Base-by-base conservation (phyloP, 139 green algal genomes). In the Limnomonas spitsbergensis region DNA sequence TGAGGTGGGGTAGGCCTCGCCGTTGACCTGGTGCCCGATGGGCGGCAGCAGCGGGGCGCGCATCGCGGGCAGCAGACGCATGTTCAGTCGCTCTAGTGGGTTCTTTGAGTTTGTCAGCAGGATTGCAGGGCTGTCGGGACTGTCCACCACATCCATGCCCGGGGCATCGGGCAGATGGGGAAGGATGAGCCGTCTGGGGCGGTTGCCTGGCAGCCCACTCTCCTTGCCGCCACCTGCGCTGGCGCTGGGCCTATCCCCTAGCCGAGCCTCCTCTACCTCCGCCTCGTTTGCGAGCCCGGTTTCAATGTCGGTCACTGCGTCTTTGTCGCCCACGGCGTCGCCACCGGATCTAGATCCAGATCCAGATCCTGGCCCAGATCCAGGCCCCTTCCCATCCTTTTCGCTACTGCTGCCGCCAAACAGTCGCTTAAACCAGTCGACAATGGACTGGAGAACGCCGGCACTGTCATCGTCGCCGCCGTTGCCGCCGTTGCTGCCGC, bases 321-420 rank as follows among this genome's bases (percentile, higher is more conserved):
- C 47, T 61, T 14, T 61, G n/a, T n/a, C n/a, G n/a, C n/a, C n/a
- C n/a, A n/a, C n/a, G n/a, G n/a, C n/a, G n/a, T n/a, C n/a, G n/a
- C n/a, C n/a, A n/a, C n/a, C n/a, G n/a, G n/a, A n/a, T n/a, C n/a
- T n/a, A n/a, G n/a, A n/a, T n/a, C n/a, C n/a, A n/a, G n/a, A n/a
- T n/a, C n/a, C n/a, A n/a, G n/a, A n/a, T n/a, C n/a, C n/a, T n/a
- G n/a, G n/a, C n/a, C n/a, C n/a, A n/a, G n/a, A n/a, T n/a, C n/a
- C n/a, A n/a, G n/a, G n/a, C n/a, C n/a, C n/a, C n/a, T n/a, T n/a
- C n/a, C n/a, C n/a, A n/a, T n/a, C n/a, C n/a, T n/a, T n/a, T n/a
- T n/a, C n/a, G n/a, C n/a, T n/a, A n/a, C n/a, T n/a, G n/a, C 47
- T 61, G 47, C 47, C 47, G 14, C 47, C 47, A 61, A 61, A 61